phyloP scores from a whole-genome alignment of 2,329 filamentous ascomycete species.

The Hymenoscyphus albidus region DNA sequence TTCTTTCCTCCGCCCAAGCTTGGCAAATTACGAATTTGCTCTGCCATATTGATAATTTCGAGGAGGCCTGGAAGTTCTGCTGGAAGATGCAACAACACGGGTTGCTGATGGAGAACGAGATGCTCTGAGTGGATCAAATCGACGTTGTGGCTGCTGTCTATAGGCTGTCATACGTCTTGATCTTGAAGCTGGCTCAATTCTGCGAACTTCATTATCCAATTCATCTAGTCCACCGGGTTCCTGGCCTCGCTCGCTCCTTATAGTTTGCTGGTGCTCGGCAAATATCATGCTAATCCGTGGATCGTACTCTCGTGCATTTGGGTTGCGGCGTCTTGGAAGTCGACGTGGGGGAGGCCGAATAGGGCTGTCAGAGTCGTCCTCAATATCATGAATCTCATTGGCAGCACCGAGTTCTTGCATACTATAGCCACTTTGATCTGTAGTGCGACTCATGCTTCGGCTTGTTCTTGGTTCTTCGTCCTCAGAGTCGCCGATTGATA shows the following conservation, averaged over 20 bases:
- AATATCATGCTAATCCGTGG: conserved; percentile 34
- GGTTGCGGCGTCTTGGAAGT: conserved; percentile 20
- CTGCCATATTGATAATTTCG: conserved; percentile 20
- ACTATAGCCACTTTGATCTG: conserved; percentile 5
- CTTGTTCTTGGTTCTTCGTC: conserved; percentile 10
- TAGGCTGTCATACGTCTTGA: conserved; percentile 25
- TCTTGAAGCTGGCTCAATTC: conserved; percentile 22
- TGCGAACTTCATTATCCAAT: conserved; percentile 15
- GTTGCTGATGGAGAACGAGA: conserved; percentile 29
- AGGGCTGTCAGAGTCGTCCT: conserved; percentile 29
- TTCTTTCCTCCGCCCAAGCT: neutral
- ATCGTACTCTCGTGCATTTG: conserved; percentile 25
- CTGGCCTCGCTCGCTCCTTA: conserved; percentile 15
- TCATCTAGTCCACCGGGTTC: conserved; percentile 19
- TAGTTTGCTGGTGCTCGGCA: conserved; percentile 31
- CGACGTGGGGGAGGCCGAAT: conserved; percentile 26
- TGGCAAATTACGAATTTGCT: neutral
- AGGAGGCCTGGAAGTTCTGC: conserved; percentile 20
- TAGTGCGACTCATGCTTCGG: conserved; percentile 14
- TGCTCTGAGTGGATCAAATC: conserved; percentile 25
- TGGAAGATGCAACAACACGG: conserved; percentile 25
- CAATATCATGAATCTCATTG: conserved; percentile 27
- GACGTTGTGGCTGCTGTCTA: conserved; percentile 20
- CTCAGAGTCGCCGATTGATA: conserved; percentile 8
- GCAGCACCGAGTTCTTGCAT: conserved; percentile 25